Conservation (phyloP, 2,329 filamentous ascomycete genomes). For the Cryoendolithus antarcticus region DNA sequence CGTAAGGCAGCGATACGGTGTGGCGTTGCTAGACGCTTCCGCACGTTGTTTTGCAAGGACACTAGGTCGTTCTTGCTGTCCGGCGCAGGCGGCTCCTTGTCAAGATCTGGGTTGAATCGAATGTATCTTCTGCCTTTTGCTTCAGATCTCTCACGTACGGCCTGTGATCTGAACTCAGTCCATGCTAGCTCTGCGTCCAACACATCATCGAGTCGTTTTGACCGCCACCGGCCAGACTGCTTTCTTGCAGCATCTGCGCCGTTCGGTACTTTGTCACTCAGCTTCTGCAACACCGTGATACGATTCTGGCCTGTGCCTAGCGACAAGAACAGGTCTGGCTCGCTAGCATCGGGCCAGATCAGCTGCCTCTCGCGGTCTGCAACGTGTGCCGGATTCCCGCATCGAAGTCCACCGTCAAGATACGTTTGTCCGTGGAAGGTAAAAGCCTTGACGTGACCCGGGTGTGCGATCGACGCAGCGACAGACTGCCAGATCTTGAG, state of each 20-base stretch:
- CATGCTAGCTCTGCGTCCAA: constrained; percentile 25
- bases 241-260: too few relatives aligned
- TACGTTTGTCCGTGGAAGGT: constrained; percentile 36
- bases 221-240: neutral
- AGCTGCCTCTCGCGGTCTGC: constrained; percentile 33
- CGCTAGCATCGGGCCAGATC: constrained; percentile 22
- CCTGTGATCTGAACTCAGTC: constrained; percentile 17
- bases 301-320: constrained; percentile 23
- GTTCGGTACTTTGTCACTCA: too few relatives aligned
- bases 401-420: constrained; percentile 36
- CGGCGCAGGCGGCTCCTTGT: constrained; percentile 13
- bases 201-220: neutral
- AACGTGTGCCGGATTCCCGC: constrained; percentile 39
- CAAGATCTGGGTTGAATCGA: constrained; percentile 13
- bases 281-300: constrained; percentile 5
- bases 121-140: constrained; percentile 9
- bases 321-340: constrained; percentile 23
- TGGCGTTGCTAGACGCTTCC: constrained; percentile 16
- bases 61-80: constrained; percentile 24
- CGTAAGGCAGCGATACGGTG: constrained; percentile 17
- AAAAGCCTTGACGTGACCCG: constrained; percentile 40
- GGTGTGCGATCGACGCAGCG: constrained; percentile 38
- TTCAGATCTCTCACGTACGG: constrained; percentile 1
- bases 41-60: constrained; percentile 20
- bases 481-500: constrained; percentile 40